Percentiles rank a stretch among this genome's conserved stretches.
These are phyloP conservation scores for Apophysomyces variabilis DNA, from an alignment of 371 early-diverging fungal species.

Conservation along the genomic window DNA sequence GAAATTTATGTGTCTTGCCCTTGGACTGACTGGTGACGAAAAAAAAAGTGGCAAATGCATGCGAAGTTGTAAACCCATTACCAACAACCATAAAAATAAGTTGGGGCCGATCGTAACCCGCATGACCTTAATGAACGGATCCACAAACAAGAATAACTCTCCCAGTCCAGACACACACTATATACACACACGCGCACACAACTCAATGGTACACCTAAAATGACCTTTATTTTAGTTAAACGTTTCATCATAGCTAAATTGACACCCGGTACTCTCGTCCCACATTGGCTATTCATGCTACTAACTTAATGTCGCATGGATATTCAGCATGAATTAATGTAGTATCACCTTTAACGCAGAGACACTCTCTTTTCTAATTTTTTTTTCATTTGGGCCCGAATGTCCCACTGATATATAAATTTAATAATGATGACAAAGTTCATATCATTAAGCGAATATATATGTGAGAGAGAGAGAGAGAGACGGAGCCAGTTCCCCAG, in stretches of 20 bases:
- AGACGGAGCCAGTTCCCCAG: slow-evolving; percentile 36
- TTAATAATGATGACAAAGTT: too few species aligned
- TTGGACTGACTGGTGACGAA: slow-evolving; percentile 42
- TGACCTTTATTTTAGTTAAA: too few species aligned
- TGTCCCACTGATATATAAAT: too few species aligned
- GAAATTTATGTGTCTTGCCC: slow-evolving; percentile 39
- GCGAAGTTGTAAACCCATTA: slow-evolving; percentile 27
- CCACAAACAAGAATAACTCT: slow-evolving; percentile 26
- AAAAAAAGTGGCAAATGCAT: slow-evolving; percentile 35
- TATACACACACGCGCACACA: slow-evolving; percentile 26
- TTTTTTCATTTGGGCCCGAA: too few species aligned
- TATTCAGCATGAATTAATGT: slow-evolving; percentile 23
- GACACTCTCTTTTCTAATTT: too few species aligned
- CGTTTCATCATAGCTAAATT: not conserved
- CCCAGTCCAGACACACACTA: too few species aligned
- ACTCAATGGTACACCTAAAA: slow-evolving; percentile 45
- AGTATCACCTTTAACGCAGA: slow-evolving; percentile 1
- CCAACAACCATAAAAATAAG: slow-evolving; percentile 12
- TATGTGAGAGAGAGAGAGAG: too few species aligned
- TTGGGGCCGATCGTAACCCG: slow-evolving; percentile 23
- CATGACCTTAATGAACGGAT: slow-evolving; percentile 27
- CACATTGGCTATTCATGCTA: slow-evolving; percentile 51
- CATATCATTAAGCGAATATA: too few species aligned
- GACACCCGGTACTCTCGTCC: slow-evolving; percentile 42
- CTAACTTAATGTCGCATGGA: slow-evolving; percentile 38